Percentiles rank a stretch among this genome's conserved stretches.
phyloP scores from a whole-genome alignment of 1,284 basidiomycete species.

The Naganishia liquefaciens region DNA sequence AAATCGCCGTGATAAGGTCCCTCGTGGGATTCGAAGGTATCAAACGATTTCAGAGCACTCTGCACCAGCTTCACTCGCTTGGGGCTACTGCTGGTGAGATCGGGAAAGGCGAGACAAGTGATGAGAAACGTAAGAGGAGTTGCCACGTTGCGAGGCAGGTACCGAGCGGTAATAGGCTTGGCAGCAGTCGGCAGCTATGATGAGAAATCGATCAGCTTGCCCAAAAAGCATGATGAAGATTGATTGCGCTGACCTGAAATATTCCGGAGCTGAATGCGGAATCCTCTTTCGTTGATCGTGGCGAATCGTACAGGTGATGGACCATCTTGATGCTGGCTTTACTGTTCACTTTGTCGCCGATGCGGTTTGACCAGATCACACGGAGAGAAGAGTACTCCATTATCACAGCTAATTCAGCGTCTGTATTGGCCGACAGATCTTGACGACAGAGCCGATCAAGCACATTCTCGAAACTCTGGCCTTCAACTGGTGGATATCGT shows the following conservation, averaged over 20 bases:
- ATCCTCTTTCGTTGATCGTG: neutral
- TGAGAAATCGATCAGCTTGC: neutral
- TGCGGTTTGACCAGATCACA: constrained; percentile 21
- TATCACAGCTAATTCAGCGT: constrained; percentile 23
- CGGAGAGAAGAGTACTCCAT: constrained; percentile 23
- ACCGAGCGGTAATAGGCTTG: neutral
- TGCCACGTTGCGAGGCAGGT: constrained; percentile 19
- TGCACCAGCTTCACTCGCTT: constrained; percentile 26
- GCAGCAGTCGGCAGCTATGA: constrained; percentile 2
- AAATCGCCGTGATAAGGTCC: constrained; percentile 22
- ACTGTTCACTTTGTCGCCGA: constrained; percentile 10
- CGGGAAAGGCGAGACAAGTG: constrained; percentile 23
- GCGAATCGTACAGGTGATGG: constrained; percentile 16
- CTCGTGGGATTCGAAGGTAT: constrained; percentile 19
- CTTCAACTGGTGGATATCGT: constrained; percentile 8
- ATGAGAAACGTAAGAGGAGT: constrained; percentile 22
- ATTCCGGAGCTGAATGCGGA: constrained; percentile 12
- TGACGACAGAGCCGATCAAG: constrained; percentile 10
- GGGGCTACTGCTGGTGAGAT: constrained; percentile 20
- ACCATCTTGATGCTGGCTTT: constrained; percentile 28
- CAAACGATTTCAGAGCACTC: constrained; percentile 21
- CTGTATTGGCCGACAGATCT: constrained; percentile 7
- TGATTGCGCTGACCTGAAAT: neutral
- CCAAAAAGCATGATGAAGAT: neutral
- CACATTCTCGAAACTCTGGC: neutral